phyloP scores from a whole-genome alignment of 2,329 filamentous ascomycete genomes.

The Fonsecaea nubica region DNA sequence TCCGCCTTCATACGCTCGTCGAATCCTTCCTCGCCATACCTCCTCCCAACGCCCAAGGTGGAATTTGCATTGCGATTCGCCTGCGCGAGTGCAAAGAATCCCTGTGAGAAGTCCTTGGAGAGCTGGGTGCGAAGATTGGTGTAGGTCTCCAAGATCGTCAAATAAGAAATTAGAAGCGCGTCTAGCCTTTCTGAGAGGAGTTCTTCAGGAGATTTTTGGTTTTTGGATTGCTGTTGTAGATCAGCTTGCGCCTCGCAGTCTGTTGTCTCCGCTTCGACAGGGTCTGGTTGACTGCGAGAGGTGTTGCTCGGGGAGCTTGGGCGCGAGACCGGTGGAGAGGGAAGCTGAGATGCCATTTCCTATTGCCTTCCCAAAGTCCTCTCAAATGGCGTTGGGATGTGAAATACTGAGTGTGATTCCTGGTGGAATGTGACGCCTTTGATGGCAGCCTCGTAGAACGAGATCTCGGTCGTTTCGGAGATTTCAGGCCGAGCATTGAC shows the following conservation, averaged over 20 bases:
- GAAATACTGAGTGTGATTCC: too few species aligned
- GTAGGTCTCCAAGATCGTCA: conserved; percentile 41
- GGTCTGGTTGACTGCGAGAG: background rate
- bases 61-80: conserved; percentile 56
- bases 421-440: background rate
- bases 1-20: conserved; percentile 59
- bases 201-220: background rate
- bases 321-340: conserved; percentile 31
- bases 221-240: background rate
- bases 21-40: conserved; percentile 58
- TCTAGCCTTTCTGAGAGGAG: conserved; percentile 33
- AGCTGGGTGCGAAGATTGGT: conserved; percentile 37
- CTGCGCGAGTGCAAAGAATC: conserved; percentile 56
- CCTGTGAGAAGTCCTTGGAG: conserved; percentile 41
- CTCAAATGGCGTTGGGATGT: background rate
- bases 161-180: conserved; percentile 39
- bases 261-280: background rate
- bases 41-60: conserved; percentile 46
- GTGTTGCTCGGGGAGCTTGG: conserved; percentile 11
- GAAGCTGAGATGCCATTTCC: conserved; percentile 12
- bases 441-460: conserved; percentile 15
- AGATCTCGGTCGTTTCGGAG: conserved; percentile 31
- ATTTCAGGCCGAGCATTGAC: conserved; percentile 28
- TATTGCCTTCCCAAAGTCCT: background rate
- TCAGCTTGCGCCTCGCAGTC: background rate